Percentiles rank a stretch among this genome's conserved stretches.
Evolutionary conservation across 208 protist genomes (phyloP).

Genomic region (Trypanosoma grayi): DNA sequence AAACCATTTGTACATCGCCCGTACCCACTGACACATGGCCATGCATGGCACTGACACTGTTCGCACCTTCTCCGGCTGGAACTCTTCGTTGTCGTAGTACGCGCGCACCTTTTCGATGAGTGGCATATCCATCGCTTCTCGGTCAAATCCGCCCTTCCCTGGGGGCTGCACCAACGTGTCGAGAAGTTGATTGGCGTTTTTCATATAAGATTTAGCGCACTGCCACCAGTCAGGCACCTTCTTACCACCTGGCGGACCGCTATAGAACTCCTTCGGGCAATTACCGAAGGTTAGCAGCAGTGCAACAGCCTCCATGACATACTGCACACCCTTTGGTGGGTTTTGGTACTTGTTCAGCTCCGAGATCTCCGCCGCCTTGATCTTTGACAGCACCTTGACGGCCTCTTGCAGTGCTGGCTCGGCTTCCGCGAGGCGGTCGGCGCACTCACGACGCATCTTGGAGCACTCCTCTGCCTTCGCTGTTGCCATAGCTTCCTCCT

Average conservation of each 20-base stretch:
- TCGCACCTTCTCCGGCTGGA: conserved; percentile 89
- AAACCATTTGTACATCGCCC: conserved; percentile 97
- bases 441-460: conserved; percentile 91
- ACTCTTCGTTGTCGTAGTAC: conserved; percentile 92
- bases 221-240: conserved; percentile 97
- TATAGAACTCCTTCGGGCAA: conserved; percentile 93
- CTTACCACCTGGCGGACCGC: conserved; percentile 87
- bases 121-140: conserved; percentile 92
- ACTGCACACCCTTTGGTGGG: conserved; percentile 95
- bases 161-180: conserved; percentile 87
- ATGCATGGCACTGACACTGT: conserved; percentile 96
- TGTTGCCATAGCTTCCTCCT: conserved; percentile 92
- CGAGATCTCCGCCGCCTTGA: conserved; percentile 96
- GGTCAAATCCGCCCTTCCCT: conserved; percentile 88
- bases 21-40: conserved; percentile 97
- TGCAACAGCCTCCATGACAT: conserved; percentile 98
- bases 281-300: conserved; percentile 95
- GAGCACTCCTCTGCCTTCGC: conserved; percentile 93
- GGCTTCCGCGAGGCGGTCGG: conserved; percentile 93
- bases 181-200: conserved; percentile 89
- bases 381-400: conserved; percentile 92
- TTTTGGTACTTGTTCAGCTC: conserved; percentile 96
- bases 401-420: conserved; percentile 95
- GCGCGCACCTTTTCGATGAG: conserved; percentile 94
- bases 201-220: conserved; percentile 92